Base-by-base conservation (phyloP, 2,329 filamentous ascomycete species). In the Xylaria sp. region DNA sequence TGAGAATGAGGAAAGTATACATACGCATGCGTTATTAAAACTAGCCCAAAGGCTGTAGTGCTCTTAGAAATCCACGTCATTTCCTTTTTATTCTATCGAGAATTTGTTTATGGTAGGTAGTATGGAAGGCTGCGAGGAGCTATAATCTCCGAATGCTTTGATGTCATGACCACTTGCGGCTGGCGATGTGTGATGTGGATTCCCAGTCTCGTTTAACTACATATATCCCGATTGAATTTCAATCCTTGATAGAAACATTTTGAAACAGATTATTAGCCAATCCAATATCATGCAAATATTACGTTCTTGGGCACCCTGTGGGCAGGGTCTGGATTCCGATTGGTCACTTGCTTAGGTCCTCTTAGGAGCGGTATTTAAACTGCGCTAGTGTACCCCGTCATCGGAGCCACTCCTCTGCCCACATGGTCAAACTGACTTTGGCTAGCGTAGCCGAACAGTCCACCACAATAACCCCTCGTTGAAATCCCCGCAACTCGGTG, bases 1-100 rank as follows among this genome's bases (percentile, higher is more conserved):
- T 4, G 24, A 27, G 24, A 27, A 27, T 3, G 51, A 58, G 32
- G 12, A 48, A 42, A 56, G 42, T 65, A 47, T 58, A 79, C 92
- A 81, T 90, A 98, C 95, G 94, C 93, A 81, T 98, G 95, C 54
- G 90, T 89, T 19, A 98, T 86, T 72, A 98, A 86, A 64, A 97
- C 74, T 12, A 95, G 84, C 71, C 95, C 95, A 68, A 94, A 81
- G 67, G 89, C 80, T 68, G 93, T 94, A 69, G 94, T 85, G 3
- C 89, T 80, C 71, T 88, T 90, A 24, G 93, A 91, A 71, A 92
- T 80, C 84, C 91, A 88, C 65, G 89, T 88, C 93, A 96, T 95
- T 60, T 71, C 78, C 55, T 62, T n/a, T 9, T 36, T 59, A 32
- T 62, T 47, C 19, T 1, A 32, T 57, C 12, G 7, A 9, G 11